These are phyloP conservation scores for Crithidia thermophila DNA, from an alignment of 208 protist species.

Conservation along the genomic window DNA sequence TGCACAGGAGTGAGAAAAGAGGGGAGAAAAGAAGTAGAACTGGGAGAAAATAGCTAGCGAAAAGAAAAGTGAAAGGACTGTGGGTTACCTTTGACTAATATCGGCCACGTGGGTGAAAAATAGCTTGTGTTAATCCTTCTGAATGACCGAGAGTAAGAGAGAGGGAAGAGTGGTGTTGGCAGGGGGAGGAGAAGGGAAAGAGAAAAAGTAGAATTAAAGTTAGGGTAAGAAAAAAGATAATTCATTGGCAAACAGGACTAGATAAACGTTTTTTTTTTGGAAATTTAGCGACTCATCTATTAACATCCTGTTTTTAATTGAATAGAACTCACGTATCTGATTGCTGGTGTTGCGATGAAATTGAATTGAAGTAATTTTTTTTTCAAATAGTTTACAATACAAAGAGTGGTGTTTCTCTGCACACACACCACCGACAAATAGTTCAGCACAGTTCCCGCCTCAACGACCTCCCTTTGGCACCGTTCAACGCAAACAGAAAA, in stretches of 20 bases:
- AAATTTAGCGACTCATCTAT: background rate
- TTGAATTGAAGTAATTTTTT: too few species aligned
- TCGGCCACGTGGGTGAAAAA: background rate
- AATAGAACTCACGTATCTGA: too few species aligned
- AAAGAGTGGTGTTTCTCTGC: too few species aligned
- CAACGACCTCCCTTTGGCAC: too few species aligned
- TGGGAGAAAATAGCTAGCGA: background rate
- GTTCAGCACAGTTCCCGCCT: too few species aligned
- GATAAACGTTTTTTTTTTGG: background rate
- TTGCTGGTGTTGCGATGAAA: too few species aligned
- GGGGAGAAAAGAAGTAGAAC: constrained; percentile 6
- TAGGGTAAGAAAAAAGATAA: background rate
- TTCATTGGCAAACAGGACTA: constrained; percentile 3
- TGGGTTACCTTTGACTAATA: constrained; percentile 8
- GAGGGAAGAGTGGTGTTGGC: background rate
- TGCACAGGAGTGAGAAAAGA: constrained; percentile 16
- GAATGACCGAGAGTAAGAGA: too few species aligned
- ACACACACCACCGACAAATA: too few species aligned
- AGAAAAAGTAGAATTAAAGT: background rate
- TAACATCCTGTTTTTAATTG: too few species aligned
- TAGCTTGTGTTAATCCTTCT: constrained; percentile 6
- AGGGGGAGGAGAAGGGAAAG: background rate
- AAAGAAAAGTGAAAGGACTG: background rate
- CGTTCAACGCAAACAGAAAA: too few species aligned
- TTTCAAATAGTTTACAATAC: too few species aligned